A percentile compares a stretch with the other conserved stretches of the same genome.
phyloP scores from a whole-genome alignment of 805 yeast species.

The Debaryomyces prosopidis region DNA sequence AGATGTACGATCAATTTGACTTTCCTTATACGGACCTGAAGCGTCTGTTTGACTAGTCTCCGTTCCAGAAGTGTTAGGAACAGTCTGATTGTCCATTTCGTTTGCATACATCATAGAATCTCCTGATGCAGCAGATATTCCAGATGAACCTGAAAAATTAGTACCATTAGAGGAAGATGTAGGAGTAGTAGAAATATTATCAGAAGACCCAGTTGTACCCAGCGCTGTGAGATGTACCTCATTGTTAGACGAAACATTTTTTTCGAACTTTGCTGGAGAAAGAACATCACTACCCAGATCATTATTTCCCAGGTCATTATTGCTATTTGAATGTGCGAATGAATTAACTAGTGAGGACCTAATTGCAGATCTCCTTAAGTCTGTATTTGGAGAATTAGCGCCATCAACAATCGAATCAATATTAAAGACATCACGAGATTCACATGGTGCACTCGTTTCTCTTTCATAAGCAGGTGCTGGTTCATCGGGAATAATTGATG shows the following conservation, averaged over 20 bases:
- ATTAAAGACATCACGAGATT: slow-evolving; percentile 5
- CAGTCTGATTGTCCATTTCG: neutral
- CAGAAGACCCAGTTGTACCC: slow-evolving; percentile 2
- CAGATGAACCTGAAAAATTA: slow-evolving; percentile 3
- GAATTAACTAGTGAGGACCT: slow-evolving; percentile 31
- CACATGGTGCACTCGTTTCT: slow-evolving; percentile 3
- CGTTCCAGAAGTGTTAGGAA: neutral
- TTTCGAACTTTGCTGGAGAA: neutral
- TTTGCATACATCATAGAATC: neutral
- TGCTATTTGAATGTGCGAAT: slow-evolving; percentile 24
- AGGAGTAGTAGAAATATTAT: slow-evolving; percentile 7
- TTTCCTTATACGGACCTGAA: no score
- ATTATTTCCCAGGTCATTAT: neutral
- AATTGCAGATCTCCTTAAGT: slow-evolving; percentile 19
- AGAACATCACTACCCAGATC: neutral
- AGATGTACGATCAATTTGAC: no score
- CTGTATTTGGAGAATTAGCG: slow-evolving; percentile 3
- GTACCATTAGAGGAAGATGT: slow-evolving; percentile 10
- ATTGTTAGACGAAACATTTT: neutral
- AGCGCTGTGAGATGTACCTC: neutral
- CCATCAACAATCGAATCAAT: slow-evolving; percentile 29
- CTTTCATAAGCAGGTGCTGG: slow-evolving; percentile 37
- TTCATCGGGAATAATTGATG: slow-evolving; percentile 27
- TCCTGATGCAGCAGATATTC: neutral
- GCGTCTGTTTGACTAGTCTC: neutral